These are phyloP conservation scores for Colletotrichum magnum DNA, from an alignment of 2,329 filamentous ascomycete species.

Conservation along the genomic window DNA sequence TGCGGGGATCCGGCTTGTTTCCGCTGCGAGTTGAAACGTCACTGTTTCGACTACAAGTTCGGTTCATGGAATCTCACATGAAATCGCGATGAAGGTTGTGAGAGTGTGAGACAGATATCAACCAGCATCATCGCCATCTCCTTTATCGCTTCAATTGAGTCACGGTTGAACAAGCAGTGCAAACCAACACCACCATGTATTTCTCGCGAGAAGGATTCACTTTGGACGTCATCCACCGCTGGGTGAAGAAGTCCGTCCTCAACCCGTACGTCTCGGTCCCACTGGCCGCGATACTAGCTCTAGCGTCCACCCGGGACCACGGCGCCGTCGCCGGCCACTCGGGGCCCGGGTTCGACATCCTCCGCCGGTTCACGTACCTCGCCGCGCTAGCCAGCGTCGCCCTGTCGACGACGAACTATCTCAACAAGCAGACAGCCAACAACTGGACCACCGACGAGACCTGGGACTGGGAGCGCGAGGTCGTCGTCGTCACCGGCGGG, in stretches of 20 bases:
- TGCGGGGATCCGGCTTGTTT: conserved; percentile 3
- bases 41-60: conserved; percentile 23
- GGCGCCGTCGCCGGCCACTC: neutral
- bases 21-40: conserved; percentile 32
- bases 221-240: conserved; percentile 43
- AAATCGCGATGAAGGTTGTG: neutral
- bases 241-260: conserved; percentile 42
- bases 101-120: neutral
- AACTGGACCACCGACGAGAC: conserved; percentile 44
- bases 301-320: conserved; percentile 17
- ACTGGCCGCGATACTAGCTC: conserved; percentile 37
- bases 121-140: neutral
- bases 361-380: conserved; percentile 27
- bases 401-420: conserved; percentile 43
- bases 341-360: conserved; percentile 2
- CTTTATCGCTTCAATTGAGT: too few relatives aligned
- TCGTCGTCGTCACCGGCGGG: conserved; percentile 61
- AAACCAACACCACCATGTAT: neutral
- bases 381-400: conserved; percentile 37
- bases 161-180: too few relatives aligned
- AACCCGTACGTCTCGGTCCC: conserved; percentile 42
- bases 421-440: conserved; percentile 45
- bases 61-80: neutral
- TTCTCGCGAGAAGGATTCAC: conserved; percentile 45
- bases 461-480: conserved; percentile 56